Evolutionary conservation across 495 filamentous ascomycete species (phyloP).

Genomic region (Aspergillus sclerotioniger): DNA sequence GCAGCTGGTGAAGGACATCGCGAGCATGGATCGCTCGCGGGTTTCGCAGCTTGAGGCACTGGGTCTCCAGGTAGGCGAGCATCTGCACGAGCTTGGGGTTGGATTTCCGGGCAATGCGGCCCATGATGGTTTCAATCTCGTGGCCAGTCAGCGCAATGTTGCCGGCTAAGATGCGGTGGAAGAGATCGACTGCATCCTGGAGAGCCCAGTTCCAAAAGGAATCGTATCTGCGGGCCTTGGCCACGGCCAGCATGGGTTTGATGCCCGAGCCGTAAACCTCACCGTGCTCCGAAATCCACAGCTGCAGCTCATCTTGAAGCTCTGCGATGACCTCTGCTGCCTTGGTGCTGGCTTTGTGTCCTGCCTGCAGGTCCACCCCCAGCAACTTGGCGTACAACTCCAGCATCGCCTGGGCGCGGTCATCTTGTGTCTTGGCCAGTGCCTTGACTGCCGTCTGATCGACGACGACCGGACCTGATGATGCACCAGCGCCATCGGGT

Average conservation of each 20-base stretch:
- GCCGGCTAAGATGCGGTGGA: constrained; percentile 95
- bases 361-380: constrained; percentile 81
- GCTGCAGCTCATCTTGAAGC: constrained; percentile 85
- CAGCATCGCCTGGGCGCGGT: constrained; percentile 94
- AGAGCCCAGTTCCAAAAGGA: constrained; percentile 58
- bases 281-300: constrained; percentile 90
- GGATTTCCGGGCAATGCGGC: not conserved
- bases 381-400: constrained; percentile 90
- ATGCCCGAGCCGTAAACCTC: constrained; percentile 92
- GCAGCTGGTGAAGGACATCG: not conserved
- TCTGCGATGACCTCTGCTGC: constrained; percentile 41
- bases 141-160: constrained; percentile 80
- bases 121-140: constrained; percentile 27
- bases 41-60: not conserved
- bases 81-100: constrained; percentile 3
- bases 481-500: constrained; percentile 66
- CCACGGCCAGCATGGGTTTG: constrained; percentile 80
- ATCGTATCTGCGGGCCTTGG: constrained; percentile 95
- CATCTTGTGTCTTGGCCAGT: constrained; percentile 87
- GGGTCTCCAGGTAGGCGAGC: not conserved
- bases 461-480: constrained; percentile 65
- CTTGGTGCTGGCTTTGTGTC: constrained; percentile 60
- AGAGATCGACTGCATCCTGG: constrained; percentile 94
- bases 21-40: not conserved
- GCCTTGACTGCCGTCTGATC: constrained; percentile 94